A percentile compares a stretch with the other conserved stretches of the same genome.
Conservation (phyloP, 2,329 filamentous ascomycete genomes). For the Parafenestella ontariensis region DNA sequence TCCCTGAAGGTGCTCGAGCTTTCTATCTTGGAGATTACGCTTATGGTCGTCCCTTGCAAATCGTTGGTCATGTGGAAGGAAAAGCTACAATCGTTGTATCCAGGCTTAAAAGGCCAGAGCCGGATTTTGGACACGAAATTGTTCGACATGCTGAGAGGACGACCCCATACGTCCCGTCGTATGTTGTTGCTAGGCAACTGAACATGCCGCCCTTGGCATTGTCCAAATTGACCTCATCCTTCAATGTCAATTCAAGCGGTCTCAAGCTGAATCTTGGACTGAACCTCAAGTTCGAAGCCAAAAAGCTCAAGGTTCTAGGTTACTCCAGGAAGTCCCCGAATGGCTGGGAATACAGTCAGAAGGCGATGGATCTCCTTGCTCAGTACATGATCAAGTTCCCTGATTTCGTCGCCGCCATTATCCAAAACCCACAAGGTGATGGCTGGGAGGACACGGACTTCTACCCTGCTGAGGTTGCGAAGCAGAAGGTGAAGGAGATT, state of each 20-base stretch:
- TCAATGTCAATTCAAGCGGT: conserved; percentile 82
- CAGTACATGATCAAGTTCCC: conserved; percentile 95
- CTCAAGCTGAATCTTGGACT: conserved; percentile 88
- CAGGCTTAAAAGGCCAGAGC: conserved; percentile 73
- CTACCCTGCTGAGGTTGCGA: conserved; percentile 76
- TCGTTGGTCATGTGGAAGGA: conserved; percentile 74
- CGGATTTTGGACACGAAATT: conserved; percentile 79
- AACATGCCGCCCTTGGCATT: conserved; percentile 84
- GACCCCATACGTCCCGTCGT: conserved; percentile 85
- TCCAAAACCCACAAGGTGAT: conserved; percentile 83
- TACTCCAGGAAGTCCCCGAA: conserved; percentile 86
- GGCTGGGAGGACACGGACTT: conserved; percentile 86
- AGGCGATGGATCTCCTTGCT: conserved; percentile 79
- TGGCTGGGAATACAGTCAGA: conserved; percentile 95
- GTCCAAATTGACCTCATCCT: conserved; percentile 95
- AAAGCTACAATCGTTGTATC: conserved; percentile 83
- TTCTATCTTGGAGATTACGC: conserved; percentile 96
- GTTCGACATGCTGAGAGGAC: conserved; percentile 72
- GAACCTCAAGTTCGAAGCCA: conserved; percentile 95
- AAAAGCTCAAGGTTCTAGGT: conserved; percentile 93
- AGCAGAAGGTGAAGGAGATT: conserved; percentile 88
- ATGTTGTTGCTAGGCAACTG: conserved; percentile 82
- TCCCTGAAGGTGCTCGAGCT: conserved; percentile 79
- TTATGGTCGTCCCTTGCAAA: conserved; percentile 87
- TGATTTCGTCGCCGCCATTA: conserved; percentile 90